A percentile compares a stretch with the other conserved stretches of the same genome.
Evolutionary conservation across 352 stramenopile species (phyloP).

Genomic region (Phytophthora vignae): DNA sequence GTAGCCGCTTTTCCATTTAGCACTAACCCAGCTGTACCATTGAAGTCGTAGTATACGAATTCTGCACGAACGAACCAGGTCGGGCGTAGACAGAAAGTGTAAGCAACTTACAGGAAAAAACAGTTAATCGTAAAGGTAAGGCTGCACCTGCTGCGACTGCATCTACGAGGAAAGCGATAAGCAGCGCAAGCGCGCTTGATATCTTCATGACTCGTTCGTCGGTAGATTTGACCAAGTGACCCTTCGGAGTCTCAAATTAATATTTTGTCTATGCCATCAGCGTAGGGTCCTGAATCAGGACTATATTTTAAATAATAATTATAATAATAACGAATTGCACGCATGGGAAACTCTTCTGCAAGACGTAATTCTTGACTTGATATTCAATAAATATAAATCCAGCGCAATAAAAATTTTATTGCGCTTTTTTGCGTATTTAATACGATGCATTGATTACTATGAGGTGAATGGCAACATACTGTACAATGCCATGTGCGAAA

Average conservation of each 20-base stretch:
- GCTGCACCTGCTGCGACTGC: conserved; percentile 8
- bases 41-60: conserved; percentile 92
- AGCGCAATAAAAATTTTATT: too few species aligned
- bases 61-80: conserved; percentile 37
- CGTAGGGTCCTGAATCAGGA: too few species aligned
- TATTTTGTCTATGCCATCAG: too few species aligned
- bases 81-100: background rate
- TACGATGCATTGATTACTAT: too few species aligned
- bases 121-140: background rate
- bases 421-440: too few species aligned
- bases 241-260: conserved; percentile 10
- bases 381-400: too few species aligned
- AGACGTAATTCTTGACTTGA: too few species aligned
- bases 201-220: conserved; percentile 11
- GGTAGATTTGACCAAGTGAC: conserved; percentile 8
- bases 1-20: conserved; percentile 85
- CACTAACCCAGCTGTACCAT: conserved; percentile 76
- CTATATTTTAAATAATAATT: too few species aligned
- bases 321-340: too few species aligned
- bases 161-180: background rate
- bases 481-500: too few species aligned
- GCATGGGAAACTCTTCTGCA: too few species aligned
- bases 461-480: too few species aligned
- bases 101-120: background rate
- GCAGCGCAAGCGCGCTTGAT: background rate